Base-by-base conservation (phyloP, 345 rosid species). In the Cardamine resedifolia region DNA sequence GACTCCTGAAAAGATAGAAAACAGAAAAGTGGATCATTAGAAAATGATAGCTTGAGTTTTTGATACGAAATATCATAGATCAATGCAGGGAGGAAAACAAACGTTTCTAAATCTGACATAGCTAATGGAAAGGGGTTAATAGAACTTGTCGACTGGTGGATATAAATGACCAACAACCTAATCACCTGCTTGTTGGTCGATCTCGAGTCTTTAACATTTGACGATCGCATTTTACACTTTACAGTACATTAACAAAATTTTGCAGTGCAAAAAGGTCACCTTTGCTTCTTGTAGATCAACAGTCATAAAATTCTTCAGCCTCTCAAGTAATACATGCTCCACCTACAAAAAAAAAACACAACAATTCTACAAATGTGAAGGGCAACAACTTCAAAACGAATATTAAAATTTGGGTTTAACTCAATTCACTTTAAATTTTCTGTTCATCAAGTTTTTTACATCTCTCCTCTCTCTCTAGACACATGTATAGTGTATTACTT, bases 291-390 rank as follows among this genome's bases (percentile, higher is more conserved):
- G 92, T 73, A 92, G 75, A 81, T 89, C 96, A 51, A 80, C 86
- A 43, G 53, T 81, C 83, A 89, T 72, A 77, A 89, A 85, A 9
- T 82, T 77, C 43, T 58, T 85, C 78, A 92, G 65, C 72, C 90
- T 83, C 77, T 92, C 90, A 76, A 86, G 66, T 69, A 92, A 70
- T 58, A 88, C 85, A 48, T 88, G 94, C 83, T 92, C 96, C 48
- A 89, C 92, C 96, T 89, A 83, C 31, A 76, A 80, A 21, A 43
- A 76, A 80, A 21, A 43, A 11, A 66, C 47, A 11, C 26, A 63
- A 63, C n/a, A 62, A 11, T 52, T 51, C 2, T 20, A 51, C 44
- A 39, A 19, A 41, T 61, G 55, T 28, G 33, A 26, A 50, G 11
- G 23, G 51, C 3, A 39, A 19, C 18, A 18, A 31, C 21, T 26